phyloP scores from a whole-genome alignment of 2,329 filamentous ascomycete species.

The Akanthomyces muscarius region DNA sequence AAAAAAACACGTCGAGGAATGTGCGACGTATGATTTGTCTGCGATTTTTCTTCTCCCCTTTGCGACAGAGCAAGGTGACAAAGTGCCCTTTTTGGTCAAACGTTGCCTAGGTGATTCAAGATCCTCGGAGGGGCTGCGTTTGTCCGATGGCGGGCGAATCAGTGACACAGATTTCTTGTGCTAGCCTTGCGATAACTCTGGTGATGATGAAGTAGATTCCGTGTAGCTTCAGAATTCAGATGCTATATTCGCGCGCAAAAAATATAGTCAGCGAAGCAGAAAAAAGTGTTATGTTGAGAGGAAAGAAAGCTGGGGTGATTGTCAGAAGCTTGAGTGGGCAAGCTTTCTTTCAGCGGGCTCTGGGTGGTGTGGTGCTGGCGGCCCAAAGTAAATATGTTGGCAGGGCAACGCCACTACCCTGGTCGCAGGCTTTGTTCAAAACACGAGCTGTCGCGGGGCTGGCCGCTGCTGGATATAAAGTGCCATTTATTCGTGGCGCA shows the following conservation, averaged over 20 bases:
- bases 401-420: constrained; percentile 28
- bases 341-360: constrained; percentile 6
- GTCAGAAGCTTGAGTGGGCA: constrained; percentile 11
- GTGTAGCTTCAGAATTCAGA: background rate
- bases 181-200: background rate
- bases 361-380: constrained; percentile 20
- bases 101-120: constrained; percentile 15
- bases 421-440: background rate
- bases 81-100: background rate
- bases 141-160: background rate
- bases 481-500: background rate
- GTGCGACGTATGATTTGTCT: background rate
- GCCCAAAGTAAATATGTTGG: constrained; percentile 32
- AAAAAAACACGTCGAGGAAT: background rate
- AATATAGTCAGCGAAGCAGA: constrained; percentile 8
- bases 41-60: background rate
- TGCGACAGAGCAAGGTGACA: background rate
- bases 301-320: constrained; percentile 23
- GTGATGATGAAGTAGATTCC: background rate
- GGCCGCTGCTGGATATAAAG: background rate
- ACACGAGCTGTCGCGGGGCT: constrained; percentile 11
- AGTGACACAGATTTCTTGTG: background rate
- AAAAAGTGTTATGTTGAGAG: constrained; percentile 10
- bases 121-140: background rate
- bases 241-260: constrained; percentile 5